phyloP scores from a whole-genome alignment of 2,329 filamentous ascomycete genomes.

The Ustilaginoidea virens region DNA sequence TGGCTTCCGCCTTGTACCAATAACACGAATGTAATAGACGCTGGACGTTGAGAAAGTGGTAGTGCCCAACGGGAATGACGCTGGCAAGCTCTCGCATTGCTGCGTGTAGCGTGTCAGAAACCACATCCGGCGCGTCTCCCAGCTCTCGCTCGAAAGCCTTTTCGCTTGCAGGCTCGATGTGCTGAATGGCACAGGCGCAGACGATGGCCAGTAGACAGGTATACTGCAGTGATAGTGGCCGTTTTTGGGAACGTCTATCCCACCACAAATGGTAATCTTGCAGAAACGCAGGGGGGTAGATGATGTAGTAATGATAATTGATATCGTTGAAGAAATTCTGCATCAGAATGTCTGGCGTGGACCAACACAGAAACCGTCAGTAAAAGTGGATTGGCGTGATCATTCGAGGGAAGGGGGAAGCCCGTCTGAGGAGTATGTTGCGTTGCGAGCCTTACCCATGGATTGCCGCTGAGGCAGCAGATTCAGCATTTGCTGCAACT shows the following conservation, averaged over 20 bases:
- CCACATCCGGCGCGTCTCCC: slow-evolving; percentile 7
- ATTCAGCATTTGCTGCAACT: slow-evolving; percentile 11
- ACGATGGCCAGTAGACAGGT: slow-evolving; percentile 15
- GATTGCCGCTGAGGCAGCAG: slow-evolving; percentile 11
- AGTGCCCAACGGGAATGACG: slow-evolving; percentile 13
- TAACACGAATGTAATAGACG: slow-evolving; percentile 15
- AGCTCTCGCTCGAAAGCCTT: slow-evolving; percentile 9
- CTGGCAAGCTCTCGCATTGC: slow-evolving; percentile 12
- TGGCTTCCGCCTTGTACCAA: slow-evolving; percentile 18
- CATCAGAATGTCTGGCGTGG: slow-evolving; percentile 12
- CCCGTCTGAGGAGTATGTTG: too few species aligned
- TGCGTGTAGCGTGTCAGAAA: slow-evolving; percentile 12
- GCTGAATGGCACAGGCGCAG: slow-evolving; percentile 15
- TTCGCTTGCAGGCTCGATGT: slow-evolving; percentile 10
- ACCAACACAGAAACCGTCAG: not conserved
- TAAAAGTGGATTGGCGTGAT: too few species aligned
- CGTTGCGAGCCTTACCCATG: slow-evolving; percentile 12
- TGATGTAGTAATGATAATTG: slow-evolving; percentile 19
- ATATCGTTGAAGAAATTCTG: slow-evolving; percentile 14
- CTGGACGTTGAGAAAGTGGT: slow-evolving; percentile 14
- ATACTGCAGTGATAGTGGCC: slow-evolving; percentile 13
- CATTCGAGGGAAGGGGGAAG: too few species aligned
- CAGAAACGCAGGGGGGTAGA: slow-evolving; percentile 15
- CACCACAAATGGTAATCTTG: slow-evolving; percentile 17
- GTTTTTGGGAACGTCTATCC: slow-evolving; percentile 8